phyloP scores from a whole-genome alignment of 2,329 filamentous ascomycete genomes.

The Aspergillus spinulosporus region DNA sequence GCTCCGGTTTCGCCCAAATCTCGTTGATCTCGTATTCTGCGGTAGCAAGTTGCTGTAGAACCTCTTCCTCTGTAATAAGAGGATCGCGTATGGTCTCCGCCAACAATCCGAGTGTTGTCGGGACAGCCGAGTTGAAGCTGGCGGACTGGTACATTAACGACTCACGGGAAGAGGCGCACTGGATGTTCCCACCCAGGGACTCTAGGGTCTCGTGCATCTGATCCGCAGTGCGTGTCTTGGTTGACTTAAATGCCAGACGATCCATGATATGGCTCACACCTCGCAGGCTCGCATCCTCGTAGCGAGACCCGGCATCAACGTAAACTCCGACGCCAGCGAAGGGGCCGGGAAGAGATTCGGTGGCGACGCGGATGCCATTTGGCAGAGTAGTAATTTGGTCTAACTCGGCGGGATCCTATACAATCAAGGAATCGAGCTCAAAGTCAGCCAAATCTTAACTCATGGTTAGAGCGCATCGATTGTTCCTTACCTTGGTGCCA shows the following conservation, averaged over 20 bases:
- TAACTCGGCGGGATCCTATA: constrained; percentile 77
- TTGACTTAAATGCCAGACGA: constrained; percentile 89
- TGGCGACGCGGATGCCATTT: constrained; percentile 92
- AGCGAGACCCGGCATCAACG: constrained; percentile 90
- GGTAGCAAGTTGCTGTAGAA: constrained; percentile 81
- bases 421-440: constrained; percentile 2
- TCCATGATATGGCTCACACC: constrained; percentile 97
- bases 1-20: constrained; percentile 95
- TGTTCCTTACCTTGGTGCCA: constrained; percentile 34
- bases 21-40: constrained; percentile 94
- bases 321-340: constrained; percentile 96
- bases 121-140: constrained; percentile 91
- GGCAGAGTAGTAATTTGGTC: constrained; percentile 83
- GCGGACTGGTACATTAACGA: constrained; percentile 98
- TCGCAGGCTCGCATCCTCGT: constrained; percentile 79
- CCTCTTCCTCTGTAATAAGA: constrained; percentile 79
- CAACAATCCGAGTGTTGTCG: constrained; percentile 75
- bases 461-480: neutral
- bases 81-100: constrained; percentile 93
- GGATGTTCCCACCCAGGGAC: constrained; percentile 88
- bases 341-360: constrained; percentile 88
- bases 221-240: constrained; percentile 69
- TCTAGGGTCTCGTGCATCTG: constrained; percentile 87
- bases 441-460: neutral
- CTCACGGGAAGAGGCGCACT: constrained; percentile 93